Evolutionary conservation across 257 asterid species (phyloP), one percentile per base, ranked within the genome.

Genomic region (Hygrophila difformis): DNA sequence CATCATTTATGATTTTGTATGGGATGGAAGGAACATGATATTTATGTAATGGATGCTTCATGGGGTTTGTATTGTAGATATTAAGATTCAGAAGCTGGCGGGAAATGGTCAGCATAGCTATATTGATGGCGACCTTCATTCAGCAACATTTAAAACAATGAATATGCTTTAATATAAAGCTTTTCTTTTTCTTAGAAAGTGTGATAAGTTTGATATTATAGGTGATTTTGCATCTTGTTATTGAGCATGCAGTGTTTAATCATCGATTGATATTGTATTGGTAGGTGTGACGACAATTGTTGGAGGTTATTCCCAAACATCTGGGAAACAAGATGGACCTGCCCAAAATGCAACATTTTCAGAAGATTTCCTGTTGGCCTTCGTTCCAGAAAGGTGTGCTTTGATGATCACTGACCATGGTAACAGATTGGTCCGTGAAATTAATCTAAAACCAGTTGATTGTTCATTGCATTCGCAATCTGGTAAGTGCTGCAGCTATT

Each of bases 201-300:
- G 7, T 24, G 29, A 7, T 2, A n/a, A n/a, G n/a, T n/a, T n/a
- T n/a, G n/a, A n/a, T 2, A 1, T 15, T 47, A 20, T 40, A 33
- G 33, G 18, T 54, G 50, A 6, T 34, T 28, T 35, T 24, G 14
- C 13, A 8, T 48, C 51, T 50, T 46, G 19, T 60, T 39, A 21
- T 43, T 42, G 12, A 37, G 43, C 44, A 14, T 9, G 8, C 50
- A 44, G 15, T 20, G n/a, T n/a, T n/a, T n/a, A n/a, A n/a, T n/a
- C n/a, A n/a, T 55, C 35, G 16, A 41, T 15, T 53, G 21, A 47
- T 48, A 22, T 12, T 43, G 15, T 34, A 22, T 51, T 49, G 56
- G 2, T 62, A 87, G 97, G 97, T 26, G 97, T 87, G 56, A 71
- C 80, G 64, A 87, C 97, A 4, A 87, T 87, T 49, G 95, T 93